These are phyloP conservation scores for Alternaria viburni DNA, from an alignment of 2,329 filamentous ascomycete species.

Conservation along the genomic window DNA sequence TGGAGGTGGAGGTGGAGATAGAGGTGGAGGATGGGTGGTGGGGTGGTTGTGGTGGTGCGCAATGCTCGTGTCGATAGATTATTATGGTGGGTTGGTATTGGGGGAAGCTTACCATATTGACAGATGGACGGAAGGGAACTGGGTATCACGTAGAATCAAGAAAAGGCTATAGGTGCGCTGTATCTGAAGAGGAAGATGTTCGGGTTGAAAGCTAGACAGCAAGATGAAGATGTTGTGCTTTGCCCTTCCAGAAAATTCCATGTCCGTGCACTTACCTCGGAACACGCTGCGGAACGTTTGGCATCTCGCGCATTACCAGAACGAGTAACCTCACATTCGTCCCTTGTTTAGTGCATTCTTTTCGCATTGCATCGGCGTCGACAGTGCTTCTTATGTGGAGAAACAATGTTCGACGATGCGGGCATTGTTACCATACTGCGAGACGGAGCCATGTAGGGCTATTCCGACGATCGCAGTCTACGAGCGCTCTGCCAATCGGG, in stretches of 20 bases:
- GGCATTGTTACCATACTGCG: conserved; percentile 35
- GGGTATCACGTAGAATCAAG: conserved; percentile 24
- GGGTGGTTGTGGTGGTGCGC: not conserved
- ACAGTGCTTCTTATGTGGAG: conserved; percentile 38
- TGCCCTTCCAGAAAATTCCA: conserved; percentile 24
- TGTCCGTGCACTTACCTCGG: conserved; percentile 23
- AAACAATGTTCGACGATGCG: conserved; percentile 42
- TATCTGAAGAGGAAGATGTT: conserved; percentile 15
- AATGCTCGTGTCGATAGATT: not conserved
- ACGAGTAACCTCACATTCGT: conserved; percentile 1
- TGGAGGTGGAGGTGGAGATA: not conserved
- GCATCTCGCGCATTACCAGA: conserved; percentile 14
- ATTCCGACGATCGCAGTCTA: conserved; percentile 30
- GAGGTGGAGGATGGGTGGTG: not conserved
- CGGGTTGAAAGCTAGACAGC: not conserved
- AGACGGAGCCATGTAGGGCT: conserved; percentile 13
- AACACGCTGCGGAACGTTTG: conserved; percentile 11
- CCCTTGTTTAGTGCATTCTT: not conserved
- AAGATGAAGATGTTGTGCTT: conserved; percentile 13
- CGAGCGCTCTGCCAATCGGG: conserved; percentile 27
- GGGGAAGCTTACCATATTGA: not conserved
- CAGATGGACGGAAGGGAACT: not conserved
- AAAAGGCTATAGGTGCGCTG: conserved; percentile 1
- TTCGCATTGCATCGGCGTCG: not conserved
- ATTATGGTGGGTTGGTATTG: too few species aligned